Conservation (phyloP, 1,139 yeast genomes). For the Blastobotrys serpentis region DNA sequence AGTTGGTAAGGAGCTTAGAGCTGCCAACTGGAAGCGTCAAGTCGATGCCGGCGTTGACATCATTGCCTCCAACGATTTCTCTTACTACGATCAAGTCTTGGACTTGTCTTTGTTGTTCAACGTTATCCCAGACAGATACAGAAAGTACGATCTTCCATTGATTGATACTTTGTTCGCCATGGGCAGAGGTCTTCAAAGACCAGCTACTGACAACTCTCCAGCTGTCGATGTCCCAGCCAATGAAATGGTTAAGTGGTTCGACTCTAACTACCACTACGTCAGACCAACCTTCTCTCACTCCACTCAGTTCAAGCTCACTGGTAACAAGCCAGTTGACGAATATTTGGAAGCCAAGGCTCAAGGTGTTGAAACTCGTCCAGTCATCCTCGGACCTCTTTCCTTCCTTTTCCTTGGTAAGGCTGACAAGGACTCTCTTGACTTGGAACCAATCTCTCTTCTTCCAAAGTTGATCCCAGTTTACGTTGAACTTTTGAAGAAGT, state of each 20-base stretch:
- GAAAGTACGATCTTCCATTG: conserved; percentile 84
- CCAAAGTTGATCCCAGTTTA: conserved; percentile 90
- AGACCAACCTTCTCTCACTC: conserved; percentile 98
- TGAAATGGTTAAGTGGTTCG: conserved; percentile 99
- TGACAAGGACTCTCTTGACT: conserved; percentile 94
- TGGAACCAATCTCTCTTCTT: conserved; percentile 86
- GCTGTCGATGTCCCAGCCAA: conserved; percentile 98
- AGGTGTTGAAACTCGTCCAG: conserved; percentile 97
- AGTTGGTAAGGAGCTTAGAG: conserved; percentile 94
- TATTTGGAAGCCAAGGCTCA: conserved; percentile 95
- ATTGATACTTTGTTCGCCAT: conserved; percentile 95
- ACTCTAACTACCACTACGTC: conserved; percentile 98
- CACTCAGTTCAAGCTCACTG: conserved; percentile 93
- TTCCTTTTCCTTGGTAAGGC: conserved; percentile 95
- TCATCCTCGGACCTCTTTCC: conserved; percentile 92
- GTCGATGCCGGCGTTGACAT: conserved; percentile 95
- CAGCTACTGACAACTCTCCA: conserved; percentile 80
- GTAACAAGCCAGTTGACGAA: conserved; percentile 95
- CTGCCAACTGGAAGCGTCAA: conserved; percentile 96
- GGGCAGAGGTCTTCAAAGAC: conserved; percentile 99
- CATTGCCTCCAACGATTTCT: conserved; percentile 97
- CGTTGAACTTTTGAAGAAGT: conserved; percentile 81
- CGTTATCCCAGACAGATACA: conserved; percentile 94
- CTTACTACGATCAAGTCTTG: conserved; percentile 95
- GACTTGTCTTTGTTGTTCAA: conserved; percentile 92